These are phyloP conservation scores for Alternaria dauci DNA, from an alignment of 2,329 filamentous ascomycete species.

Conservation along the genomic window DNA sequence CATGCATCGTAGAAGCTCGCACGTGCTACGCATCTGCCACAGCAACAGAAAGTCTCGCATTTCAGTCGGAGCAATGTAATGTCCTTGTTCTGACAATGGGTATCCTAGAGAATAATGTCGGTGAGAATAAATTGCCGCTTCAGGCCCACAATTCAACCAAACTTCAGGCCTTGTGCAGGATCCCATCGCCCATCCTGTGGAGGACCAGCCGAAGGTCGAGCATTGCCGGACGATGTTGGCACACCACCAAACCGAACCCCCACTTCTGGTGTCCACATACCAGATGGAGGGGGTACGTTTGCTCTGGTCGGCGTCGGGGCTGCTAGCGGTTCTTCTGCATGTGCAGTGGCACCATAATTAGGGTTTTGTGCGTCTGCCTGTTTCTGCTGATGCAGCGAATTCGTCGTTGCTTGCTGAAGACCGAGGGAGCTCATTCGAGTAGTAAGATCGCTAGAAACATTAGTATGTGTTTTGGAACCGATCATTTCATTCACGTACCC, in stretches of 20 bases:
- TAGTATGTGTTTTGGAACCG: slow-evolving; percentile 12
- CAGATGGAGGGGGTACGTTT: slow-evolving; percentile 51
- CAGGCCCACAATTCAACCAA: slow-evolving; percentile 38
- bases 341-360: slow-evolving; percentile 60
- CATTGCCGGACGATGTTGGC: slow-evolving; percentile 41
- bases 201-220: slow-evolving; percentile 45
- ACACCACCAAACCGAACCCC: slow-evolving; percentile 76
- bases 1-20: not conserved
- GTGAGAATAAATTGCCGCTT: not conserved
- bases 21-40: not conserved
- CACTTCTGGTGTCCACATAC: slow-evolving; percentile 81
- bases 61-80: not conserved
- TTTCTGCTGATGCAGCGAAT: slow-evolving; percentile 55
- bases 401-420: slow-evolving; percentile 56
- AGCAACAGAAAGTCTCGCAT: not conserved
- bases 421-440: slow-evolving; percentile 68
- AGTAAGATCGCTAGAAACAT: slow-evolving; percentile 60
- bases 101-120: slow-evolving; percentile 1
- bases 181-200: slow-evolving; percentile 52
- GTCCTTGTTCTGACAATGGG: slow-evolving; percentile 2
- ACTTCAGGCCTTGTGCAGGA: slow-evolving; percentile 50
- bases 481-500: slow-evolving; percentile 61
- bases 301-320: slow-evolving; percentile 54
- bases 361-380: slow-evolving; percentile 64
- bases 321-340: slow-evolving; percentile 65